Conservation (phyloP, 805 yeast genomes). For the Zygoascus flipseniorum region DNA sequence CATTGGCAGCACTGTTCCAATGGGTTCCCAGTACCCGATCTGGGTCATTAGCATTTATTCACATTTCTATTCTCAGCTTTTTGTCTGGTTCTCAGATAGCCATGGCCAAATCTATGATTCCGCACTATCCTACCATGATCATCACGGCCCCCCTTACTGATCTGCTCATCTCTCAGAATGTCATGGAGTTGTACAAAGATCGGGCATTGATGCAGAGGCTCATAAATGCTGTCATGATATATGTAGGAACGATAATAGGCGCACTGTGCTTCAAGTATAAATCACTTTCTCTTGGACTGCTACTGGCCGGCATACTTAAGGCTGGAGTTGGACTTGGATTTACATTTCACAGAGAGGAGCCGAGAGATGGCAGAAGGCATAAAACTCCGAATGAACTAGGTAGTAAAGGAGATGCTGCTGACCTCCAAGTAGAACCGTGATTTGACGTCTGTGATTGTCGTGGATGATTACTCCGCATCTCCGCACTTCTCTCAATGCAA, state of each 20-base stretch:
- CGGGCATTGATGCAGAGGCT: background rate
- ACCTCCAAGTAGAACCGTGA: too few species aligned
- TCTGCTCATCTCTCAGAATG: background rate
- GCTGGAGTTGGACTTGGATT: background rate
- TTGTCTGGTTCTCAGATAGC: constrained; percentile 1
- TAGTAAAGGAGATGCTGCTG: too few species aligned
- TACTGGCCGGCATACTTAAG: background rate
- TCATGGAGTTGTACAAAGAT: background rate
- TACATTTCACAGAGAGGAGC: background rate
- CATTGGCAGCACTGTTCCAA: background rate
- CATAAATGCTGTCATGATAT: background rate
- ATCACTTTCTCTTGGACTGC: background rate
- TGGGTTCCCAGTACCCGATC: background rate
- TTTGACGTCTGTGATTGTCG: too few species aligned
- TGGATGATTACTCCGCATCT: too few species aligned
- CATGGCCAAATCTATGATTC: background rate
- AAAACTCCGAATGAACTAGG: background rate
- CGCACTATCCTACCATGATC: constrained; percentile 1
- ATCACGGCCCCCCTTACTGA: constrained; percentile 2
- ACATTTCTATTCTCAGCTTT: background rate
- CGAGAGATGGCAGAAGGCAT: background rate
- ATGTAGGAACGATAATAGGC: constrained; percentile 1
- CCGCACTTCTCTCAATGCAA: too few species aligned
- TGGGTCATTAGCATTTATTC: background rate
- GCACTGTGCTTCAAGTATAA: background rate